Base-by-base conservation (phyloP, 1,284 basidiomycete species). In the Ustilago bromivora region DNA sequence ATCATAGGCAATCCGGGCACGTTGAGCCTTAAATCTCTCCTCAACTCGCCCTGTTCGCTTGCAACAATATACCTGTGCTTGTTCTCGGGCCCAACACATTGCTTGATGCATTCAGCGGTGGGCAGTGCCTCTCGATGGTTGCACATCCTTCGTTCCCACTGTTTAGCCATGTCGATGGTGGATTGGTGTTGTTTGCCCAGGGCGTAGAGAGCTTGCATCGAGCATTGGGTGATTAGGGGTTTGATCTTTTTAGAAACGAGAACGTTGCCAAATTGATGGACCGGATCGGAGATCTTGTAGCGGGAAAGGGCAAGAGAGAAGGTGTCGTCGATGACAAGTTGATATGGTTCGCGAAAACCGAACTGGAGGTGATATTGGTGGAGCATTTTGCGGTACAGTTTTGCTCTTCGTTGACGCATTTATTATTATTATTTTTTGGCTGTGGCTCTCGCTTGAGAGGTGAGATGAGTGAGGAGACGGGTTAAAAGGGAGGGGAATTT, bases 91-190 rank as follows among this genome's bases (percentile, higher is more conserved):
- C 80, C 80, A 5, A 68, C 46, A 31, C 54, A 61, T 66, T 91
- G 90, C 13, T 89, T 86, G 41, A 99, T 87, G 85, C 96, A 99
- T n/a, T 94, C 93, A 57, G 92, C 90, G 19, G 93, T 92, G 0
- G 90, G 89, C 46, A 96, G 92, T 1, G 88, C 89, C 83, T 94
- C 92, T 73, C 92, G 89, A 84, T 99, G 96, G 85, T 98, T 98
- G 86, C 96, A 99, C 87, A 93, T 94, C 72, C 96, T 87, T 60
- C 96, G 89, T 87, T 98, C 96, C 82, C 96, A 97, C 0, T 88
- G 90, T 87, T 98, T 98, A 1, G 96, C 96, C 51, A 97, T 89
- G 83, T 96, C 92, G 0, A 94, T 92, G 23, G 65, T 76, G 15
- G 46, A 31, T 34, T 66, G 70, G 3, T 53, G 53, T 49, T 67